A percentile compares a stretch with the other conserved stretches of the same genome.
Evolutionary conservation across 352 stramenopile species (phyloP).

Genomic region (Ophiocytium majus): DNA sequence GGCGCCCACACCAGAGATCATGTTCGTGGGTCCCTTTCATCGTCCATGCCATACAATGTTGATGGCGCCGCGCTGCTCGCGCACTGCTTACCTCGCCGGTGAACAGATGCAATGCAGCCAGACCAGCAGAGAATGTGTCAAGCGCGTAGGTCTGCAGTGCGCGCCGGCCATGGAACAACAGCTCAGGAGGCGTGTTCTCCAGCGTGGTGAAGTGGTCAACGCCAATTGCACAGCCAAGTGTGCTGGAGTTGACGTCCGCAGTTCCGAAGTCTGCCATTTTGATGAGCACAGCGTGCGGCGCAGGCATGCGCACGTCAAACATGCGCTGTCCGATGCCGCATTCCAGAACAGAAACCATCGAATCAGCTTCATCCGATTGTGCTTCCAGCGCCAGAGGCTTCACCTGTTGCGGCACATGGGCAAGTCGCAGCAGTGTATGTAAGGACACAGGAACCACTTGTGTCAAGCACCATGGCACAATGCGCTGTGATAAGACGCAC

Average conservation of each 20-base stretch:
- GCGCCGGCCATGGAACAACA: constrained; percentile 83
- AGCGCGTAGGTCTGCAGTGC: constrained; percentile 79
- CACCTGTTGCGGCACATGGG: neutral
- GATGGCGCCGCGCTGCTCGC: neutral
- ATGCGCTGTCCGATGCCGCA: constrained; percentile 65
- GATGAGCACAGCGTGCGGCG: constrained; percentile 63
- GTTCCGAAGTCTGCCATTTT: constrained; percentile 98
- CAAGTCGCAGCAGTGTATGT: too few species aligned
- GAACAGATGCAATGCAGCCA: constrained; percentile 93
- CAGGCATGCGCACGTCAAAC: constrained; percentile 63
- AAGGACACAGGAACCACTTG: too few species aligned
- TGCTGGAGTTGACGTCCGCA: constrained; percentile 78
- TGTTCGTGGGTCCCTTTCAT: neutral
- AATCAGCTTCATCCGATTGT: too few species aligned
- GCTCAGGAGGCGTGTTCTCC: constrained; percentile 95
- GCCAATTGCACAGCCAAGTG: constrained; percentile 80
- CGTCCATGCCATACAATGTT: neutral
- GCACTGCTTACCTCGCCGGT: constrained; percentile 73
- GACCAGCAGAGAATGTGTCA: constrained; percentile 90
- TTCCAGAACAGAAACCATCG: constrained; percentile 15
- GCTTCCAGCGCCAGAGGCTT: too few species aligned
- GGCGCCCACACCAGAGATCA: neutral
- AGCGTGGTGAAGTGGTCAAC: constrained; percentile 94
- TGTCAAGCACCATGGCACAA: constrained; percentile 7
- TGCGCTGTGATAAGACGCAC: neutral